A percentile compares a stretch with the other conserved stretches of the same genome.
Evolutionary conservation across 139 green algal species (phyloP).

Genomic region (Eudorina sp.): DNA sequence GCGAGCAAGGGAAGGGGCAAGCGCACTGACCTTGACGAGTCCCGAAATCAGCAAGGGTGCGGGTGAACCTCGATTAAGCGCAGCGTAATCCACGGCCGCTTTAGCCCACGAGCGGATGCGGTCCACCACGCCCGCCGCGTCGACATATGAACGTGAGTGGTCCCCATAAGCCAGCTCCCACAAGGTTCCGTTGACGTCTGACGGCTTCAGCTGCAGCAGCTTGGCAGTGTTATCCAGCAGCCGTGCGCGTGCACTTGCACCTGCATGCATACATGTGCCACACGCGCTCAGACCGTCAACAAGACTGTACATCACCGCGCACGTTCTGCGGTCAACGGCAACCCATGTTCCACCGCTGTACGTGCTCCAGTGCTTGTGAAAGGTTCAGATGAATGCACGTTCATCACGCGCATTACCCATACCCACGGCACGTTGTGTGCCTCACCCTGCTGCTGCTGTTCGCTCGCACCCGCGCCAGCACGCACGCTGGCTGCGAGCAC

Average conservation of each 20-base stretch:
- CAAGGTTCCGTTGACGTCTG: neutral
- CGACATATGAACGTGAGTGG: neutral
- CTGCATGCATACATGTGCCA: neutral
- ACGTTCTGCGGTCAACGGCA: too few species aligned
- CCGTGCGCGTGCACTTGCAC: neutral
- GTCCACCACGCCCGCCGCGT: constrained; percentile 15
- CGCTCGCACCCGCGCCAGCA: too few species aligned
- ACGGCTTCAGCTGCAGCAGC: too few species aligned
- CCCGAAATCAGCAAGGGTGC: neutral
- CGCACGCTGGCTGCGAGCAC: too few species aligned
- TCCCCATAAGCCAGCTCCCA: constrained; percentile 1
- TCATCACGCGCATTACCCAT: too few species aligned
- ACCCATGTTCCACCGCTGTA: too few species aligned
- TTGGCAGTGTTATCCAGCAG: neutral
- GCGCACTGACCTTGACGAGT: constrained; percentile 29
- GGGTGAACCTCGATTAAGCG: neutral
- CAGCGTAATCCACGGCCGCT: neutral
- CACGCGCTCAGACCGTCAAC: too few species aligned
- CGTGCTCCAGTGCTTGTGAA: neutral
- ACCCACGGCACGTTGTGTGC: too few species aligned
- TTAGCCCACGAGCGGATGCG: neutral
- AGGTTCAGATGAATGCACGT: too few species aligned
- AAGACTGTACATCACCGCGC: too few species aligned
- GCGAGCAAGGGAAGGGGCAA: too few species aligned
- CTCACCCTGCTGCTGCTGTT: too few species aligned